These are phyloP conservation scores for Inga laurina DNA, from an alignment of 306 rosid species.

Conservation along the genomic window DNA sequence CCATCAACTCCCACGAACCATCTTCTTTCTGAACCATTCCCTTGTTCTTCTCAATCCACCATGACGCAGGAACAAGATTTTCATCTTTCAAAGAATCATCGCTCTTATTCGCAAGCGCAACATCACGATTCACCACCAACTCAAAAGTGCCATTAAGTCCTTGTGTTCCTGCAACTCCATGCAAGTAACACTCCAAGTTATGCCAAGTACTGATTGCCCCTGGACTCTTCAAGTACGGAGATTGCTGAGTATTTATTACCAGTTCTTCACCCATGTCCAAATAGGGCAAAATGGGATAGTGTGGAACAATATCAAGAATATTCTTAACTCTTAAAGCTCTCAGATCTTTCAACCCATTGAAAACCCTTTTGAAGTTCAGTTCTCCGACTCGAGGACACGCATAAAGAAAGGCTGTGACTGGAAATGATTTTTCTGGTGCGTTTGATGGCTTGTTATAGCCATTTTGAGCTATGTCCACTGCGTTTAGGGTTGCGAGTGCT, in stretches of 20 bases:
- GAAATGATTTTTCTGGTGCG: constrained; percentile 43
- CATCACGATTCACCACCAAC: constrained; percentile 55
- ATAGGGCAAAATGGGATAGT: constrained; percentile 35
- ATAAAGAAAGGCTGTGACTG: constrained; percentile 57
- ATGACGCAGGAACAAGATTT: constrained; percentile 44
- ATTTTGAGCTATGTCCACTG: constrained; percentile 57
- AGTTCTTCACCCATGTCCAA: constrained; percentile 62
- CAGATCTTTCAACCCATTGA: constrained; percentile 36
- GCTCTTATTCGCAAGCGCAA: constrained; percentile 55
- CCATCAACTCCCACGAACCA: constrained; percentile 65
- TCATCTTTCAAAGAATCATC: constrained; percentile 50
- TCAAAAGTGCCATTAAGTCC: constrained; percentile 61
- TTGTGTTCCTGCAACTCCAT: constrained; percentile 35
- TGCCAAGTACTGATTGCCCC: constrained; percentile 35
- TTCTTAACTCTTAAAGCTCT: constrained; percentile 49
- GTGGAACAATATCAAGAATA: constrained; percentile 52
- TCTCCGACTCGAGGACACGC: constrained; percentile 72
- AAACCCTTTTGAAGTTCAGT: constrained; percentile 34
- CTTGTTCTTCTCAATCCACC: constrained; percentile 59
- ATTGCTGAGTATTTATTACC: constrained; percentile 48
- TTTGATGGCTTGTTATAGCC: constrained; percentile 40
- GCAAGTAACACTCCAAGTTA: constrained; percentile 70
- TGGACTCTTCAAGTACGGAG: constrained; percentile 47
- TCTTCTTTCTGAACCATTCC: constrained; percentile 65
- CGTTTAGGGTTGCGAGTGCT: constrained; percentile 63